Base-by-base conservation (phyloP, 116 monocot species). In the Trichopus zeylanicus region DNA sequence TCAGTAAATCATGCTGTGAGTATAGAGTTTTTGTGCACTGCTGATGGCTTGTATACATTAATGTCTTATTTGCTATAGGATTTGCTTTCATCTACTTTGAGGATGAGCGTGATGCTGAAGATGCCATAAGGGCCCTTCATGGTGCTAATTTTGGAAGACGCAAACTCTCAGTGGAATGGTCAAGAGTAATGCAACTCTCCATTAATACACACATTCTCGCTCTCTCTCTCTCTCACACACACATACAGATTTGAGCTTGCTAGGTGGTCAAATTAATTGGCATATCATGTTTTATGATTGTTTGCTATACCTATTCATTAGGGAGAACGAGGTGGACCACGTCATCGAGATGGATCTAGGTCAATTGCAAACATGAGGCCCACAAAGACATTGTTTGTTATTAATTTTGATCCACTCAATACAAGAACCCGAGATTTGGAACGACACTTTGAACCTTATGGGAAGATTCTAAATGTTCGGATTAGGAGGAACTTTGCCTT, bases 21-120 rank as follows among this genome's bases (percentile, higher is more conserved):
- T n/a, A n/a, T n/a, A n/a, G n/a, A n/a, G 22, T 30, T 5, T 7
- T 22, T 13, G 0, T 35, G n/a, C 1, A 26, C 18, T 48, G 52
- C 18, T 55, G 29, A 1, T 32, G 58, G 4, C 56, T 2, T 35
- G 42, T 53, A 2, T 13, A 11, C 29, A 16, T 38, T 51, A 22
- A 29, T 5, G 29, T 22, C 51, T 59, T 63, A 58, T 26, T 26
- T 37, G 1, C 74, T 70, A 31, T 55, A 97, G 97, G 97, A 0
- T 97, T 77, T 85, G 97, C 97, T 32, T 97, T 97, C 68, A 75
- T 97, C 12, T 97, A 97, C 60, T 97, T 80, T 69, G 87, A 87
- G 16, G 91, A 91, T 53, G 97, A 97, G 33, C 84, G 82, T 70
- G 97, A 97, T 84, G 90, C 87, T 22, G 87, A 91, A n/a, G 87